A percentile compares a stretch with the other conserved stretches of the same genome.
Evolutionary conservation across 257 asterid genomes (phyloP).

Genomic region (Nicotiana tomentosiformis): DNA sequence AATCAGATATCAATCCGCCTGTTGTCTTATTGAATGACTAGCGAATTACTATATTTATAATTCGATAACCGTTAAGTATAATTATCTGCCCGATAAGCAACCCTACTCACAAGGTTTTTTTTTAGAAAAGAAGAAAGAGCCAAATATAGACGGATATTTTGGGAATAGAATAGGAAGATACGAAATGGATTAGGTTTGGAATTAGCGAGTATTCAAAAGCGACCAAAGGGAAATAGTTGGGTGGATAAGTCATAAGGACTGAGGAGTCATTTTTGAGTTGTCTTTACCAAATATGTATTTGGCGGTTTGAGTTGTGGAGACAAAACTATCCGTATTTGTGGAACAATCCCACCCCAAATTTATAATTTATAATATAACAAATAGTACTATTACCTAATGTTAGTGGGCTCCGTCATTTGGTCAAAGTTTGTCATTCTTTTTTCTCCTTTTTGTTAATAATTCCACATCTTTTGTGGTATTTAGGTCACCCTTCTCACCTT

Average conservation of each 20-base stretch:
- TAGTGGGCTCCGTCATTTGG: conserved; percentile 4
- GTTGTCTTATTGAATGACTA: no score
- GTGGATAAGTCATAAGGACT: not conserved
- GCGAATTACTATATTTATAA: no score
- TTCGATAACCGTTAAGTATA: no score
- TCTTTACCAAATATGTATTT: conserved; percentile 2
- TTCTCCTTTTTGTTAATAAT: not conserved
- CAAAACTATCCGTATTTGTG: conserved; percentile 1
- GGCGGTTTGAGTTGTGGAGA: conserved; percentile 21
- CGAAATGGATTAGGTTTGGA: not conserved
- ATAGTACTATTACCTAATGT: not conserved
- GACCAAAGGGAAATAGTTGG: not conserved
- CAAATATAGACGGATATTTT: not conserved
- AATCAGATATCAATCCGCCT: no score
- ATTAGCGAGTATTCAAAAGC: not conserved
- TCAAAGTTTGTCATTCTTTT: not conserved
- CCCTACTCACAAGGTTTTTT: not conserved
- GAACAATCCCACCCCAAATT: not conserved
- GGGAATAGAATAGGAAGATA: not conserved
- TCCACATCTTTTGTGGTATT: not conserved
- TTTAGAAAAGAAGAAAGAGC: not conserved
- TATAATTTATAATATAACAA: not conserved
- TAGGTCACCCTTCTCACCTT: not conserved
- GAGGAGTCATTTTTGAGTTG: not conserved
- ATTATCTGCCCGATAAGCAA: no score